Conservation (phyloP, 1,139 yeast species). For the Scheffersomyces illinoinensis region DNA sequence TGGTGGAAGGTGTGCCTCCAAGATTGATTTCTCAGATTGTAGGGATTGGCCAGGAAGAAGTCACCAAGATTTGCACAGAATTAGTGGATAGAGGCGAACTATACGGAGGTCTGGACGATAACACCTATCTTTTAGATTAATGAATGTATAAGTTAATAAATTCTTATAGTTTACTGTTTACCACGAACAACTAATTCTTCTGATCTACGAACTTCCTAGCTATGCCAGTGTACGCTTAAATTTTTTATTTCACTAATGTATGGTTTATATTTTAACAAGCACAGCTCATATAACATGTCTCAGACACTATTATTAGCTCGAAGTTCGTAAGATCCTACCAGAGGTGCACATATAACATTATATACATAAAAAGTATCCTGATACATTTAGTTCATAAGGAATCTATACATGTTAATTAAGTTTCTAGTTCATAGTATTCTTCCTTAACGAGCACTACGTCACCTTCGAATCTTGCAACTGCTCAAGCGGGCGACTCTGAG, state of each 20-base stretch:
- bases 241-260: too few relatives aligned
- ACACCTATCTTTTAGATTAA: slow-evolving; percentile 39
- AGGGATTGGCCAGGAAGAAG: slow-evolving; percentile 50
- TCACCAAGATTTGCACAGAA: slow-evolving; percentile 47
- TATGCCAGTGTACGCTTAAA: too few relatives aligned
- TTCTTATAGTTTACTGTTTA: not conserved
- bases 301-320: too few relatives aligned
- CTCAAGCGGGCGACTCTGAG: not conserved
- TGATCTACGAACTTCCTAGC: not conserved
- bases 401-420: too few relatives aligned
- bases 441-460: not conserved
- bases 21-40: slow-evolving; percentile 59
- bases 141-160: too few relatives aligned
- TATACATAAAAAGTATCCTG: too few relatives aligned
- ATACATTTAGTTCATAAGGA: too few relatives aligned
- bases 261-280: too few relatives aligned
- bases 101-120: slow-evolving; percentile 68
- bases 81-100: slow-evolving; percentile 66
- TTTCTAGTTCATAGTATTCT: not conserved
- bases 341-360: too few relatives aligned
- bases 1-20: slow-evolving; percentile 75
- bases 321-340: too few relatives aligned
- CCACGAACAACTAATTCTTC: not conserved
- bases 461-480: slow-evolving; percentile 2
- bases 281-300: too few relatives aligned